Base-by-base conservation (phyloP, 75 land plant genomes). In the Selaginella moellendorffii region DNA sequence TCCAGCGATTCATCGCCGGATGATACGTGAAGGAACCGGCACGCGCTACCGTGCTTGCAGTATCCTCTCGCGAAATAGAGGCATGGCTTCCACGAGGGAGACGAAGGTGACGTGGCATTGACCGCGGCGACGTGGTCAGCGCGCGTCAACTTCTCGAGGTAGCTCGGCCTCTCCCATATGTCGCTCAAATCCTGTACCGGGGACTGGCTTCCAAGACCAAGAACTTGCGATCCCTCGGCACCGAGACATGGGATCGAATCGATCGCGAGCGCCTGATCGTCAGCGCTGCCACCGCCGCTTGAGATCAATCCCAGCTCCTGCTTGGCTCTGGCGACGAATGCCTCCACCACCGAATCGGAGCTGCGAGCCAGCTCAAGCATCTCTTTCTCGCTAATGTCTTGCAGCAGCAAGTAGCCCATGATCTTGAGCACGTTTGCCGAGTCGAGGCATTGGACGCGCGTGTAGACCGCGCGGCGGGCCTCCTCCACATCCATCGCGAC, bases 341-440 rank as follows among this genome's bases (percentile, higher is more conserved):
- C 72, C 53, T 80, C 83, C 27, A 93, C 27, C 26, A 77, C 69
- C 2, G 80, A 1, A 30, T 93, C 97, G 2, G 97, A 90, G 26
- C 88, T 79, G 36, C 83, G 77, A 2, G 97, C 91, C 64, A 95
- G 61, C 20, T 96, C 65, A 22, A 90, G 76, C 91, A 95, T 84
- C 59, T 95, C 99, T 66, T 78, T 76, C 68, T 95, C 99, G 10
- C 97, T 85, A 30, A 80, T 81, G 66, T 90, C 99, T 54, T 95
- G 91, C 24, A 95, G 53, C 30, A 95, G 77, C 10, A 95, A 68
- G 36, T 80, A 66, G 29, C 97, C 87, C 84, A 95, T 90, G 71
- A 95, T 86, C 68, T 90, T 95, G 31, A 90, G 74, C 5, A 81
- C 97, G 65, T 82, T 80, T 53, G 89, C 97, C 0, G 91, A 87